Evolutionary conservation across 2,329 filamentous ascomycete genomes (phyloP), one percentile per base, ranked within the genome.

Genomic region (Clonostachys solani): DNA sequence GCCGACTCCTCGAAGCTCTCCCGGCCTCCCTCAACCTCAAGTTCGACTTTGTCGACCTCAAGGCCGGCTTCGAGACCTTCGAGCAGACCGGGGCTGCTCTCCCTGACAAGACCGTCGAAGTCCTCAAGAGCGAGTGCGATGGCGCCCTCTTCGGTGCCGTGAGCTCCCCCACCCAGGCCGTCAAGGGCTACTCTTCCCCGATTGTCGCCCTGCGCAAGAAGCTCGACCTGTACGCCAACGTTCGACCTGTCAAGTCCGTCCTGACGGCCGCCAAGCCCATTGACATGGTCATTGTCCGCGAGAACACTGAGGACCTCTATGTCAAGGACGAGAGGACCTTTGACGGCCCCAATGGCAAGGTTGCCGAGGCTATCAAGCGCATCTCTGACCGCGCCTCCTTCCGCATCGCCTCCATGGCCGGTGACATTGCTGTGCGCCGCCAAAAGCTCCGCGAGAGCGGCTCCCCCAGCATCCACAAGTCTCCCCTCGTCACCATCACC

Each of bases 281-380:
- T 62, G 94, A 99, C 72, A 86, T 99, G 67, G 94, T 99, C 61
- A 99, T 97, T 60, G 94, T 97, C 47, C 89, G 94, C 55, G 94
- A 99, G 73, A 99, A 99, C 77, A 99, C 94, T 33, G 94, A 99
- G 74, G 94, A 99, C 67, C 80, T 99, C 38, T 96, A 96, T 71
- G 92, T 99, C 59, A 97, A 97, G 75, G 88, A 97, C 68, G 94
- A 99, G 75, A 86, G 78, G 67, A 96, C 91, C 18, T 86, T 82
- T 64, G 81, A 89, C 46, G 83, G 80, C 33, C 75, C 85, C 35
- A 80, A 89, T 50, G 85, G 86, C 67, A 92, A 90, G 73, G 87
- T 97, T 49, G 92, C 94, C 54, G 92, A 97, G 74, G 94, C 94
- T 42, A 92, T 97, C 73, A 99, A 99, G 81, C 88, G 92, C 61